Conservation (phyloP, 192 early-diverging fungal genomes). For the Backusella liffmaniae region DNA sequence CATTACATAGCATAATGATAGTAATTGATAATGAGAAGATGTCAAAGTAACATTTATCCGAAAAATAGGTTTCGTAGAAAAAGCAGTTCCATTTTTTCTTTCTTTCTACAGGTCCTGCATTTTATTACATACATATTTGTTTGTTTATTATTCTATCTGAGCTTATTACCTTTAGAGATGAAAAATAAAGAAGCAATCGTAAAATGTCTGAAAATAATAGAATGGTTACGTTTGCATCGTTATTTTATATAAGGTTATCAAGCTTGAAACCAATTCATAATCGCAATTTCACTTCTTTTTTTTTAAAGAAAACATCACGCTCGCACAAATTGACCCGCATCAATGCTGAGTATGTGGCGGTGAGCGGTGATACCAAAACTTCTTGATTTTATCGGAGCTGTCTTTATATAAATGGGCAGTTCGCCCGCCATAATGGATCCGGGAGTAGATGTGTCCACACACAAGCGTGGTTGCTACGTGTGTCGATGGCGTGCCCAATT, state of each 20-base stretch:
- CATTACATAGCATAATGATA: not conserved
- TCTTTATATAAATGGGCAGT: not conserved
- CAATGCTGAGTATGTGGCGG: not conserved
- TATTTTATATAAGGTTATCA: not conserved
- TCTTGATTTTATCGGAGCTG: not conserved
- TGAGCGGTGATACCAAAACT: not conserved
- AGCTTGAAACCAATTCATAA: not conserved
- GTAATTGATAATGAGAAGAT: not conserved
- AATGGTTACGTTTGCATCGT: not conserved
- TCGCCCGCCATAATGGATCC: not conserved
- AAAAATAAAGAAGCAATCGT: not conserved
- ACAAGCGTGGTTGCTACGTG: not conserved
- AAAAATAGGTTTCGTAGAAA: not conserved
- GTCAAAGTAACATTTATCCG: not conserved
- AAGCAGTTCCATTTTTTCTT: not conserved
- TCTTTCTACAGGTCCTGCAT: not conserved
- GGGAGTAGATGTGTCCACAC: not conserved
- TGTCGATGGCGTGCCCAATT: not conserved
- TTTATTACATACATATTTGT: not conserved
- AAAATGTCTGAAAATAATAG: not conserved
- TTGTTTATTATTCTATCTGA: not conserved
- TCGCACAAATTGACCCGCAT: not conserved
- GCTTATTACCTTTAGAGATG: too few relatives aligned
- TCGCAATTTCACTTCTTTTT: not conserved
- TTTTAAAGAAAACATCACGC: not conserved